Percentiles rank a stretch among this genome's conserved stretches.
These are phyloP conservation scores for Apiospora hydei DNA, from an alignment of 2,329 filamentous ascomycete genomes.

Conservation along the genomic window DNA sequence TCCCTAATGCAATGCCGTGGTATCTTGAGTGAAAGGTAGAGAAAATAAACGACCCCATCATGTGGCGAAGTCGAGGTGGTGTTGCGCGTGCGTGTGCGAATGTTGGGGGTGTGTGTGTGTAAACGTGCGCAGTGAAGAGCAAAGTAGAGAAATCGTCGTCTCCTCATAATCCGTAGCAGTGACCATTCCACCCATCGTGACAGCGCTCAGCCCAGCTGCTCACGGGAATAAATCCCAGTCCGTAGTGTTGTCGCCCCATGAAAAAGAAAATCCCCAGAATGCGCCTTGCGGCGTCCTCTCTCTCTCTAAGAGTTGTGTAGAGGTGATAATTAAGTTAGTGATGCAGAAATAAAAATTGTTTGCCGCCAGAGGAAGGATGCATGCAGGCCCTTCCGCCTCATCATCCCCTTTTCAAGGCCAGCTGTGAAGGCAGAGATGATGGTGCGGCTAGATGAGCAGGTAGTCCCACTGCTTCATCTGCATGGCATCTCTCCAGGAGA, in stretches of 20 bases:
- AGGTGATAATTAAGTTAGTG: constrained; percentile 25
- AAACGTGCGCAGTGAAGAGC: constrained; percentile 28
- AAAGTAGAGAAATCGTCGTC: constrained; percentile 39
- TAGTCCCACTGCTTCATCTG: constrained; percentile 90
- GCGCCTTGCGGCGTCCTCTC: constrained; percentile 42
- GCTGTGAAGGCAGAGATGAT: constrained; percentile 40
- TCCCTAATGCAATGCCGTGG: constrained; percentile 41
- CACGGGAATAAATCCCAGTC: constrained; percentile 37
- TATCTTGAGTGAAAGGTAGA: constrained; percentile 36
- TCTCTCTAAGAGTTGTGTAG: constrained; percentile 37
- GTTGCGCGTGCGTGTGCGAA: neutral
- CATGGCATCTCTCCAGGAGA: constrained; percentile 97
- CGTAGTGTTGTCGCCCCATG: constrained; percentile 8
- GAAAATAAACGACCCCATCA: constrained; percentile 31
- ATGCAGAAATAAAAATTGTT: constrained; percentile 36
- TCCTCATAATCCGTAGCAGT: constrained; percentile 39
- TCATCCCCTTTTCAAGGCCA: constrained; percentile 45
- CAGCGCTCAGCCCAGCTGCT: constrained; percentile 30
- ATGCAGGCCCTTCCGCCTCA: constrained; percentile 31
- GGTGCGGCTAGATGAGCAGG: constrained; percentile 74
- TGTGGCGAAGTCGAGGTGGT: constrained; percentile 27
- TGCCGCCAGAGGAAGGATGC: constrained; percentile 34
- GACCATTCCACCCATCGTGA: constrained; percentile 35
- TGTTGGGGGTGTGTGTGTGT: neutral
- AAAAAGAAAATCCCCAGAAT: constrained; percentile 23